Base-by-base conservation (phyloP, 331 rosid genomes). In the Telfairia occidentalis region DNA sequence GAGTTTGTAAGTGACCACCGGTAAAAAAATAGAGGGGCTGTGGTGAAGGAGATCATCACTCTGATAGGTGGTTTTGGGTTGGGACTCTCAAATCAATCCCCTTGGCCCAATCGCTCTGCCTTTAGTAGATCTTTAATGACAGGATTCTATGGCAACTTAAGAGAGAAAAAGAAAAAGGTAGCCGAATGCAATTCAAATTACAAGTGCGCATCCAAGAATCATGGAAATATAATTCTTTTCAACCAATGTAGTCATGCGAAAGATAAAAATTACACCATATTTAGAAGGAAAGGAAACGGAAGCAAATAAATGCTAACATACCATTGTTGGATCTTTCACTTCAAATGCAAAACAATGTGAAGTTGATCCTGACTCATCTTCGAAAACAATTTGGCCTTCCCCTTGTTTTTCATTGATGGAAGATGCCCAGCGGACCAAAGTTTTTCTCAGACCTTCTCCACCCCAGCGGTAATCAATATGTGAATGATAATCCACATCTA, bases 401-500 rank as follows among this genome's bases (percentile, higher is more conserved):
- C 10, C 77, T 87, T 87, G 87, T 83, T 78, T 89, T 73, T 85
- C 91, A 71, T 78, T 84, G 57, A 85, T 46, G 34, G 96, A 87
- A 72, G 82, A 42, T 54, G 90, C 95, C 97, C 97, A 94, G 46
- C 98, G 98, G 71, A 94, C 78, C 73, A 94, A 81, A 46, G 97
- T 89, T 85, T 94, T 94, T 80, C 97, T 89, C 84, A 94, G 81
- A 45, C 97, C 98, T 81, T 94, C 98, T 79, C 97, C 97, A 24
- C 98, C 98, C 98, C 98, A 94, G 67, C 90, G 94, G 76, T 88
- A 87, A 76, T 94, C 98, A 43, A 94, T 87, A 78, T 91, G 98
- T 18, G 98, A 94, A 89, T 89, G 98, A 83, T 88, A 94, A 85
- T 94, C 92, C 84, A 88, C 87, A 87, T 94, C 98, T 24, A 82